phyloP scores from a whole-genome alignment of 139 green algal species.

The Coccomyxa sp. region DNA sequence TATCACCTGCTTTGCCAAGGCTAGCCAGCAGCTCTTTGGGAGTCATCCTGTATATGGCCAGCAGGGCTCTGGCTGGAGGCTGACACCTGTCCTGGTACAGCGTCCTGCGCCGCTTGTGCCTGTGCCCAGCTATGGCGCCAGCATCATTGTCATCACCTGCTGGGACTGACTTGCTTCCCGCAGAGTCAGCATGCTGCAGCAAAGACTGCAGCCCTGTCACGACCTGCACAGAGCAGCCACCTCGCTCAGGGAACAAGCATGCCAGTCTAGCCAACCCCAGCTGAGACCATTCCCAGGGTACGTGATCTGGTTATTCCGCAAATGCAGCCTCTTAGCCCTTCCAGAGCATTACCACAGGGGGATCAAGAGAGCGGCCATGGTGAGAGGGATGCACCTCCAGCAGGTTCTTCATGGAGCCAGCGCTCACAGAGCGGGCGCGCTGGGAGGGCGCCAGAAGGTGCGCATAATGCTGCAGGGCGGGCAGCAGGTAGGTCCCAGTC shows the following conservation, averaged over 20 bases:
- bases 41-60: too few relatives aligned
- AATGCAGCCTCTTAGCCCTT: neutral
- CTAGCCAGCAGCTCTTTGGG: too few relatives aligned
- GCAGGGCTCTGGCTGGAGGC: too few relatives aligned
- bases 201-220: neutral
- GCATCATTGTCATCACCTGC: too few relatives aligned
- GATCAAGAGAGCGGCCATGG: neutral
- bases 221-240: neutral
- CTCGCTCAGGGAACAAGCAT: neutral
- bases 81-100: too few relatives aligned
- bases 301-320: neutral
- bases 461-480: conserved; percentile 55
- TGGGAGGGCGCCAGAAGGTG: conserved; percentile 47
- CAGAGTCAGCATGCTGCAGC: neutral
- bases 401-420: conserved; percentile 49
- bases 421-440: conserved; percentile 45
- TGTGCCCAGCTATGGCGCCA: too few relatives aligned
- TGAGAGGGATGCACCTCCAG: conserved; percentile 18
- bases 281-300: neutral
- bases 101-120: too few relatives aligned
- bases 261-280: too few relatives aligned
- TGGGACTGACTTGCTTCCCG: neutral
- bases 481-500: conserved; percentile 28
- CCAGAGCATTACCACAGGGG: too few relatives aligned
- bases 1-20: too few relatives aligned